A percentile compares a stretch with the other conserved stretches of the same genome.
Evolutionary conservation across 352 stramenopile genomes (phyloP).

Genomic region (Phytophthora sansomeana): DNA sequence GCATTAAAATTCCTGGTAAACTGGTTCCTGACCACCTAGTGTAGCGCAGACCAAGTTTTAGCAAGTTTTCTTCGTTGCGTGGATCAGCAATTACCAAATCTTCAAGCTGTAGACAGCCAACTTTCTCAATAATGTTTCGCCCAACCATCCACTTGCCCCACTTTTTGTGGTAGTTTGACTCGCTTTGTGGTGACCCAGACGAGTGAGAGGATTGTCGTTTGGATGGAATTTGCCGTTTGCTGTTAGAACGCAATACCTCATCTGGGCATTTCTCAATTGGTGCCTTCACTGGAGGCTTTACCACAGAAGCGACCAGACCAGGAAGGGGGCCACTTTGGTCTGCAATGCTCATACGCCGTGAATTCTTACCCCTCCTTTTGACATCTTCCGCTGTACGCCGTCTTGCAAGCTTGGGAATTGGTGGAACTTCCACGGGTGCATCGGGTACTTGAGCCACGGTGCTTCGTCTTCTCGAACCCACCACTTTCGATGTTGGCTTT

Average conservation of each 20-base stretch:
- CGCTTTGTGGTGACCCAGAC: constrained; percentile 8
- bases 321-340: constrained; percentile 11
- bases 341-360: constrained; percentile 20
- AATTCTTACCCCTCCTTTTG: constrained; percentile 3
- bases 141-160: constrained; percentile 62
- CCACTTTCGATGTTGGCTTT: constrained; percentile 12
- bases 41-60: constrained; percentile 72
- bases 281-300: constrained; percentile 4
- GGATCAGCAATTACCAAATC: constrained; percentile 61
- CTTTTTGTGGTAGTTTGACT: constrained; percentile 63
- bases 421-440: background rate
- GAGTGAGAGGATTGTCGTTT: constrained; percentile 21
- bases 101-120: constrained; percentile 72
- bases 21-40: constrained; percentile 61
- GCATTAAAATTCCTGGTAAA: constrained; percentile 56
- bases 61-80: constrained; percentile 47
- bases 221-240: constrained; percentile 2
- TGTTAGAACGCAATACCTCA: background rate
- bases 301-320: background rate
- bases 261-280: constrained; percentile 3
- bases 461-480: constrained; percentile 20
- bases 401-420: constrained; percentile 7
- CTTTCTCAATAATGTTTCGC: constrained; percentile 67
- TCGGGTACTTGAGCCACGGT: constrained; percentile 12
- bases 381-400: constrained; percentile 23